Evolutionary conservation across 2,329 filamentous ascomycete genomes (phyloP).

Genomic region (Cryphonectria parasitica): DNA sequence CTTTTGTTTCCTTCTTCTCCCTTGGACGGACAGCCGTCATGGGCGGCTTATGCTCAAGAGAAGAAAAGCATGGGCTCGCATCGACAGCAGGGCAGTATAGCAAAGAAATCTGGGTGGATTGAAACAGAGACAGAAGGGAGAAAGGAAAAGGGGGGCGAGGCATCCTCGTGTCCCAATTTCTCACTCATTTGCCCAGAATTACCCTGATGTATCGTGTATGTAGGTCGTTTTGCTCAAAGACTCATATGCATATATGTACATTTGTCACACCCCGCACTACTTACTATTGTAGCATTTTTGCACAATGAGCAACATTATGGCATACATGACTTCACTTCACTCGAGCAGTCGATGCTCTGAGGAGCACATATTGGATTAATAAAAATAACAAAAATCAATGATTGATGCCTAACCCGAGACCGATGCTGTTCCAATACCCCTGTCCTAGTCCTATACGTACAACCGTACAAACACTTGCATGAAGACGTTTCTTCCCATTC

Average conservation of each 20-base stretch:
- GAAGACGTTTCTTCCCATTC: slow-evolving; percentile 1
- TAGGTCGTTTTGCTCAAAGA: background rate
- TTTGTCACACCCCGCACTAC: background rate
- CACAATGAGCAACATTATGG: background rate
- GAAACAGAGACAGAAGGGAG: too few species aligned
- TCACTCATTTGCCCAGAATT: too few species aligned
- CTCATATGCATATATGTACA: background rate
- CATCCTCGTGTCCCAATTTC: too few species aligned
- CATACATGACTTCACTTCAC: background rate
- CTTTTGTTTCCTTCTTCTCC: background rate
- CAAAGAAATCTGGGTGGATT: too few species aligned
- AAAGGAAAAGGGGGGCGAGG: too few species aligned
- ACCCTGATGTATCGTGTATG: too few species aligned
- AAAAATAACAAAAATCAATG: slow-evolving; percentile 3
- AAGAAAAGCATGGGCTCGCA: too few species aligned
- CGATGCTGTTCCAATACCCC: slow-evolving; percentile 19
- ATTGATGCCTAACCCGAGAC: slow-evolving; percentile 23
- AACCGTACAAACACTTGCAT: slow-evolving; percentile 14
- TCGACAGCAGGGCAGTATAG: too few species aligned
- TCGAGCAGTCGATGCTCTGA: background rate
- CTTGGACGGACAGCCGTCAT: background rate
- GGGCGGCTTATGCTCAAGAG: too few species aligned
- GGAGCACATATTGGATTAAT: background rate
- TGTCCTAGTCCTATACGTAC: slow-evolving; percentile 27
- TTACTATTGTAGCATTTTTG: background rate